Evolutionary conservation across 1,139 yeast species (phyloP).

Genomic region (Nadsonia commutata): DNA sequence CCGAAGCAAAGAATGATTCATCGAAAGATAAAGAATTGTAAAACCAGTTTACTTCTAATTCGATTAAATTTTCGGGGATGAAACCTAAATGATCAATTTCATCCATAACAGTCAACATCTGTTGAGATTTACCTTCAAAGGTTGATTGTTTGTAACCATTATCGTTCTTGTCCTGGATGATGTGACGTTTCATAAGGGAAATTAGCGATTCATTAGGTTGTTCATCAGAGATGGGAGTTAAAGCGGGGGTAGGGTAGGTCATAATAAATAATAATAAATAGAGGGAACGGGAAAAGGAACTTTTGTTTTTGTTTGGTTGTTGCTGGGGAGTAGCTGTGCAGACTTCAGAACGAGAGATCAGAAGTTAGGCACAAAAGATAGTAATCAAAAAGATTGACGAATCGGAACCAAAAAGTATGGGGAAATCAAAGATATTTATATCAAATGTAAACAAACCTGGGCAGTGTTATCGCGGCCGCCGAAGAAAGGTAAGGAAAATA

Average conservation of each 20-base stretch:
- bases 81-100: slow-evolving; percentile 71
- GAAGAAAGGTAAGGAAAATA: too few species aligned
- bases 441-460: too few species aligned
- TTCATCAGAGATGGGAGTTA: not conserved
- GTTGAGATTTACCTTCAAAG: not conserved
- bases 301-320: too few species aligned
- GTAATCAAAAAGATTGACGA: too few species aligned
- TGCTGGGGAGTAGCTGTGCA: too few species aligned
- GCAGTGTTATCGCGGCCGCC: too few species aligned
- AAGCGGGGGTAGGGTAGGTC: not conserved
- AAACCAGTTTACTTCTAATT: slow-evolving; percentile 80
- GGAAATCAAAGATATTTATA: too few species aligned
- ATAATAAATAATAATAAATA: not conserved
- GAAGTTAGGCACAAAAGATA: too few species aligned
- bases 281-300: not conserved
- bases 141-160: not conserved
- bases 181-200: not conserved
- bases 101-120: slow-evolving; percentile 42
- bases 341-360: too few species aligned
- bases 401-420: too few species aligned
- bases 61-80: slow-evolving; percentile 77
- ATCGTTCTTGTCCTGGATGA: not conserved
- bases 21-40: slow-evolving; percentile 81
- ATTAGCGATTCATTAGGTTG: slow-evolving; percentile 3
- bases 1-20: slow-evolving; percentile 79